Base-by-base conservation (phyloP, 2,329 filamentous ascomycete genomes). In the Clonostachys byssicola region DNA sequence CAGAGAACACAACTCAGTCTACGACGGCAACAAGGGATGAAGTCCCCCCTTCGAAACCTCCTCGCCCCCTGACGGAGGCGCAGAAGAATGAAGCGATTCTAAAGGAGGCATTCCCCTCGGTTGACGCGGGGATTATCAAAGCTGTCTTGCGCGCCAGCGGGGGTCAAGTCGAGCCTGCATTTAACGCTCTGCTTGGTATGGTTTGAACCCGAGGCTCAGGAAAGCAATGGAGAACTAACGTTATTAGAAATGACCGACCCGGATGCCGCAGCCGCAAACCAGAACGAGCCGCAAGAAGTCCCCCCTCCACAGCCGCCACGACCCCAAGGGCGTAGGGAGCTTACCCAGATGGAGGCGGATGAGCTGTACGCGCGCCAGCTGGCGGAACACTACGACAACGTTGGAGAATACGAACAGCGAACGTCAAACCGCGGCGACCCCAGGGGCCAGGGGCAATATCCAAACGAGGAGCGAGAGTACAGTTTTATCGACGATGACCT, bases 401-500 rank as follows among this genome's bases (percentile, higher is more conserved):
- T 73, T 44, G 74, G 75, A 51, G 73, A 73, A 23, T 83, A 84
- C 62, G 80, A 81, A 57, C 71, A 72, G 14, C 73, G 80, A 51
- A 80, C 77, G 2, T 70, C 72, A 46, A 78, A 72, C 57, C 69
- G 70, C 40, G 59, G 63, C 46, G 8, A 30, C 23, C 23, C 23
- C 23, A 30, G 23, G 23, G 36, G 36, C 3, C 36, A 54, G 50
- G 40, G 18, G 20, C 47, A 44, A 33, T 53, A 45, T 47, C 56
- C 54, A 13, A 61, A 83, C 36, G 83, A 83, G 13, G 85, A 89
- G 44, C 81, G 80, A 43, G 90, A 96, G 58, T 87, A 87, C 60
- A 96, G 83, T 72, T 99, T 99, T 67, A 82, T 97, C 56, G 94
- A 99, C 58, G 94, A 99, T 59, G 94, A 99, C 56, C 80, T 99